These are phyloP conservation scores for Penicillium crustosum DNA, from an alignment of 2,329 filamentous ascomycete species.

Conservation along the genomic window DNA sequence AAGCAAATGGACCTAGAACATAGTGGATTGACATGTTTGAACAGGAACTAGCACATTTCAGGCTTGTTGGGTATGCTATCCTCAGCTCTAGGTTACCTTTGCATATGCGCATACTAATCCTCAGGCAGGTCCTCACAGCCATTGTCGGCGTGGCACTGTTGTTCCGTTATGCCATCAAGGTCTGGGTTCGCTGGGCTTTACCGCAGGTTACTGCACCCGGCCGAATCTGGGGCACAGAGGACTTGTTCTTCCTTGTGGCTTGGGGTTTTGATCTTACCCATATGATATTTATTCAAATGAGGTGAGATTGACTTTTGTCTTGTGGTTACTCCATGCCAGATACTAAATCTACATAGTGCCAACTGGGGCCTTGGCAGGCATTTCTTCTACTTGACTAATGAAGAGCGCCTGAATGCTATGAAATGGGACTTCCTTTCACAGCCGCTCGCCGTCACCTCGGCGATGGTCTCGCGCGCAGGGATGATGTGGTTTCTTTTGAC, in stretches of 20 bases:
- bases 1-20: background rate
- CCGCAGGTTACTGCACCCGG: slow-evolving; percentile 34
- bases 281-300: slow-evolving; percentile 34
- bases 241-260: slow-evolving; percentile 31
- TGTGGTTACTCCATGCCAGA: too few relatives aligned
- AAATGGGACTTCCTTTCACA: slow-evolving; percentile 27
- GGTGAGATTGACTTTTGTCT: slow-evolving; percentile 20
- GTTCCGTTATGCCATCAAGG: slow-evolving; percentile 29
- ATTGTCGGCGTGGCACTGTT: slow-evolving; percentile 22
- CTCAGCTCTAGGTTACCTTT: background rate
- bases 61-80: slow-evolving; percentile 23
- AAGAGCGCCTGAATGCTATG: slow-evolving; percentile 30
- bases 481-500: slow-evolving; percentile 41
- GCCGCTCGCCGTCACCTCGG: slow-evolving; percentile 31
- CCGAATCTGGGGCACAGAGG: slow-evolving; percentile 37
- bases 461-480: slow-evolving; percentile 38
- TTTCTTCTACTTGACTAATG: slow-evolving; percentile 30
- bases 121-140: slow-evolving; percentile 21
- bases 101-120: background rate
- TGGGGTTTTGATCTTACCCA: slow-evolving; percentile 35
- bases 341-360: slow-evolving; percentile 19
- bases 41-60: slow-evolving; percentile 19
- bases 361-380: slow-evolving; percentile 36
- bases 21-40: background rate
- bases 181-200: slow-evolving; percentile 35